phyloP scores from a whole-genome alignment of 306 rosid genomes.

The Citrullus mucosospermus region DNA sequence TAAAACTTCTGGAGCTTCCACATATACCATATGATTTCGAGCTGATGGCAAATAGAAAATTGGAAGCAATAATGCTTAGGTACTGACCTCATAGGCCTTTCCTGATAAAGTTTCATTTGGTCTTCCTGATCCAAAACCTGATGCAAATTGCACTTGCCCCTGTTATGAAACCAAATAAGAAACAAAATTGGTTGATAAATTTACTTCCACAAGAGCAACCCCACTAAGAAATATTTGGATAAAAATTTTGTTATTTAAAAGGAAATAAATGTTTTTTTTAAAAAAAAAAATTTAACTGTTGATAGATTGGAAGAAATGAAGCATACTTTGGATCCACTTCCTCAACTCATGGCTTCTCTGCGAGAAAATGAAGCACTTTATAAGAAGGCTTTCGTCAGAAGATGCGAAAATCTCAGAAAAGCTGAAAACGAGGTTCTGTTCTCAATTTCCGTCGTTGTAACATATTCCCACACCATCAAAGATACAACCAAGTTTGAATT shows the following conservation, averaged over 20 bases:
- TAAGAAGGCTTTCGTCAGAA: conserved; percentile 45
- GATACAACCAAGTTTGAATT: not conserved
- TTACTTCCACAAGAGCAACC: not conserved
- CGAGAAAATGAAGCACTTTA: conserved; percentile 37
- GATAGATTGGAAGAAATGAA: conserved; percentile 52
- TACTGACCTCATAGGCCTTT: conserved; percentile 8
- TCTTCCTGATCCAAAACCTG: not conserved
- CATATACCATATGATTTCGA: conserved; percentile 34
- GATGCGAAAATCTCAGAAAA: conserved; percentile 67
- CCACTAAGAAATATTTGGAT: not conserved
- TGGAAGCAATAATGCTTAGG: conserved; percentile 35
- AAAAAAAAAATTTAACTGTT: not conserved
- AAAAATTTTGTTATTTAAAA: not conserved
- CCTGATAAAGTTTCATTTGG: not conserved
- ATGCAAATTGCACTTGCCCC: not conserved
- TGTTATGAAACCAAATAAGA: not conserved
- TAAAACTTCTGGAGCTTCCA: conserved; percentile 22
- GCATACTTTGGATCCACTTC: conserved; percentile 22
- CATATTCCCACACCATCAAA: too few relatives aligned
- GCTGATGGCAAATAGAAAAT: conserved; percentile 22
- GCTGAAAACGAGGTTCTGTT: conserved; percentile 66
- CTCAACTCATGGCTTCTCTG: conserved; percentile 18
- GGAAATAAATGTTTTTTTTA: not conserved
- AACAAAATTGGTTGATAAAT: not conserved
- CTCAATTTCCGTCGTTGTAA: not conserved